Percentiles rank a stretch among this genome's conserved stretches.
Evolutionary conservation across 75 land plant species (phyloP).

Genomic region (Cryptomeria japonica): DNA sequence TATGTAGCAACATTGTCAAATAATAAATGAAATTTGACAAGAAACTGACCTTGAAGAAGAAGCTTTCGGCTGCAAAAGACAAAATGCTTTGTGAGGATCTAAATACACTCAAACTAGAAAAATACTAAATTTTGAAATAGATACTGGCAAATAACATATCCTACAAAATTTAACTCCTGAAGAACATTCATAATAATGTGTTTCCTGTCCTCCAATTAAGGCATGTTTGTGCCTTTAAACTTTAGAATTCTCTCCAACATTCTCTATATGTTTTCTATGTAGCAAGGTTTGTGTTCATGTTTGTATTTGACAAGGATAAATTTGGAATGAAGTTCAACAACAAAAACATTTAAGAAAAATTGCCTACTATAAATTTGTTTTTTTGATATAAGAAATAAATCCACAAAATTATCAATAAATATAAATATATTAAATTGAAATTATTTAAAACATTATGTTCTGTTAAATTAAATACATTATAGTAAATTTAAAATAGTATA

Average conservation of each 20-base stretch:
- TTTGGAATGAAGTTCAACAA: too few relatives aligned
- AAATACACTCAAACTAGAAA: background rate
- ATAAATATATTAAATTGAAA: too few relatives aligned
- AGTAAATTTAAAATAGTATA: too few relatives aligned
- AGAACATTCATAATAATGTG: background rate
- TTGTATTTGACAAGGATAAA: too few relatives aligned
- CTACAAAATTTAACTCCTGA: background rate
- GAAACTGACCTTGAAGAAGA: constrained; percentile 61
- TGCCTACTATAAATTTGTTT: too few relatives aligned
- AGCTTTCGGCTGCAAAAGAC: constrained; percentile 61
- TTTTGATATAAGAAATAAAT: too few relatives aligned
- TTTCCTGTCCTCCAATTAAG: background rate
- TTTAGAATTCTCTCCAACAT: constrained; percentile 4
- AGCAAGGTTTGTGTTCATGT: too few relatives aligned
- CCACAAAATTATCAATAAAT: too few relatives aligned
- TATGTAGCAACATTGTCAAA: background rate
- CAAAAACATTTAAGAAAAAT: too few relatives aligned
- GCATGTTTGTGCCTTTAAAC: background rate
- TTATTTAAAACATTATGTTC: too few relatives aligned
- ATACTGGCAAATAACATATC: background rate
- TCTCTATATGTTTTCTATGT: background rate
- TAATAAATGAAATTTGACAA: background rate
- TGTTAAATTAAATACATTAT: too few relatives aligned
- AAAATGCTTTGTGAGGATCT: constrained; percentile 4
- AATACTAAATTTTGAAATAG: background rate